Base-by-base conservation (phyloP, 176 grass and related monocot species). In the Oropetium thomaeum region DNA sequence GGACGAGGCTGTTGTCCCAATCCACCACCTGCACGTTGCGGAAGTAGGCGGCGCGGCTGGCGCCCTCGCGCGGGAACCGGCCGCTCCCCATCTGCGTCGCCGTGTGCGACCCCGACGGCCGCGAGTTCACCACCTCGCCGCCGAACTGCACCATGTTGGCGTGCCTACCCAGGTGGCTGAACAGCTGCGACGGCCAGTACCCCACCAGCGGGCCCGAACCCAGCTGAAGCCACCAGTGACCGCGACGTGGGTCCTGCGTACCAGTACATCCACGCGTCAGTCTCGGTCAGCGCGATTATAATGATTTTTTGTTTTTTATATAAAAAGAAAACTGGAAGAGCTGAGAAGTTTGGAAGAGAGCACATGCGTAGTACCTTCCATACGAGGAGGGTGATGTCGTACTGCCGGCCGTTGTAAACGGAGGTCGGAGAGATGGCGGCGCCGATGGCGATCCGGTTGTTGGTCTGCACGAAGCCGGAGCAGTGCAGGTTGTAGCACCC, bases 401-500 rank as follows among this genome's bases (percentile, higher is more conserved):
- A 97, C 57, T 97, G 94, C 3, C 74, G 79, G 10, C 90, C 86
- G 33, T 81, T 85, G 67, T 67, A 89, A 0, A 43, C 80, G 0
- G 94, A 97, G 45, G 78, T 91, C 1, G 94, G 94, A 14, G 88
- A 81, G 79, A 97, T 97, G 16, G 94, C 86, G 5, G 90, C 94
- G 3, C 94, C 94, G 16, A 97, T 91, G 58, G 94, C 81, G 66
- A 97, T 87, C 38, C 82, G 87, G 73, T 72, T 91, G 71, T 89
- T 97, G 11, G 91, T 97, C 62, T 97, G 94, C 10, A 97, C 41
- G 70, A 97, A 97, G 55, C 94, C 94, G 25, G 94, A 97, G 81
- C 94, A 97, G 63, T 86, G 82, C 25, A 93, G 94, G 76, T 97
- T 97, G 86, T 97, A 97, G 80, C 94, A 97, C 10, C 94, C 94